Evolutionary conservation across 225 moss, liverwort and hornwort species (phyloP).

Genomic region (Takakia lepidozioides): DNA sequence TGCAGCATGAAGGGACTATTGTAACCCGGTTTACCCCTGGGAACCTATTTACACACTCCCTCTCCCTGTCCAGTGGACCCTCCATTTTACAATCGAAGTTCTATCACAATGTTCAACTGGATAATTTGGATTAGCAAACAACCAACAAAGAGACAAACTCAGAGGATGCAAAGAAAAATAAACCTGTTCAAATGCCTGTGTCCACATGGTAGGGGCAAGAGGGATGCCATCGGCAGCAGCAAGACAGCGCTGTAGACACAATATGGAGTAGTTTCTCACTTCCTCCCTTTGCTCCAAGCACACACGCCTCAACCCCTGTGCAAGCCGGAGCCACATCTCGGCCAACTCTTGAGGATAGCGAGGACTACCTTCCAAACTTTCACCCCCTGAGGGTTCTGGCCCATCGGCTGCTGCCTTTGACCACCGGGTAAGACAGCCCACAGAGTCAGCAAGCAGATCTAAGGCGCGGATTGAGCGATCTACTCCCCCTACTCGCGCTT

Average conservation of each 20-base stretch:
- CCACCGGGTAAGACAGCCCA: constrained; percentile 85
- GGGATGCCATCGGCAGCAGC: constrained; percentile 73
- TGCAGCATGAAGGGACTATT: too few relatives aligned
- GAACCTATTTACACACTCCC: too few relatives aligned
- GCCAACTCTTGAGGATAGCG: constrained; percentile 78
- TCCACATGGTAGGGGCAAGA: constrained; percentile 78
- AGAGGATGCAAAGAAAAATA: constrained; percentile 10
- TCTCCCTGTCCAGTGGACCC: too few relatives aligned
- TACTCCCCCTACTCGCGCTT: constrained; percentile 89
- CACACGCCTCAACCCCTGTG: constrained; percentile 78
- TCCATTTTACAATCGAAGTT: too few relatives aligned
- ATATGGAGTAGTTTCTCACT: constrained; percentile 87
- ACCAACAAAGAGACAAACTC: too few relatives aligned
- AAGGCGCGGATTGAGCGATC: constrained; percentile 85
- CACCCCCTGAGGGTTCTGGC: constrained; percentile 17
- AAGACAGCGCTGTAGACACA: constrained; percentile 89
- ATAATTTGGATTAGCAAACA: too few relatives aligned
- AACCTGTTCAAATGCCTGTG: constrained; percentile 87
- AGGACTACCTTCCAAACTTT: constrained; percentile 36
- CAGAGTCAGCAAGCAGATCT: constrained; percentile 84
- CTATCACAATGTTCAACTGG: too few relatives aligned
- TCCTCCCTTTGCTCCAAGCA: constrained; percentile 96
- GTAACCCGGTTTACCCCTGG: too few relatives aligned
- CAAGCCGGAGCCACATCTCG: constrained; percentile 97
- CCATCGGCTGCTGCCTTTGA: constrained; percentile 40